A percentile compares a stretch with the other conserved stretches of the same genome.
Conservation (phyloP, 345 rosid genomes). For the Iberis pinnata region DNA sequence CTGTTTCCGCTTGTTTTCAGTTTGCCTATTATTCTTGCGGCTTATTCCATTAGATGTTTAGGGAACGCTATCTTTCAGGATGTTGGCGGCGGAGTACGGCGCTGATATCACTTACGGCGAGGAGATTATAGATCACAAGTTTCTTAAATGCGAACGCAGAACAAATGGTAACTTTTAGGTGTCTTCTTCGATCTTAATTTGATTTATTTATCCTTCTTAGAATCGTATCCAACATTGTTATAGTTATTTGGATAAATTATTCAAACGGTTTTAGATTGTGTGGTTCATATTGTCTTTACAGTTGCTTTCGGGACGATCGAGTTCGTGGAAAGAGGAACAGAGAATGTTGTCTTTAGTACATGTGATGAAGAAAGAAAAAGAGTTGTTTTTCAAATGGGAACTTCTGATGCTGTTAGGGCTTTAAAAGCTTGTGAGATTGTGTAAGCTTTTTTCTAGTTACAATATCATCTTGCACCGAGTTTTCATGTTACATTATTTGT, state of each 20-base stretch:
- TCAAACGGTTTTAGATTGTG: no score
- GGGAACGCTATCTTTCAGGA: constrained; percentile 78
- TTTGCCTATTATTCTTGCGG: background rate
- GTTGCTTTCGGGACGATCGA: constrained; percentile 55
- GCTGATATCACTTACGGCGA: constrained; percentile 90
- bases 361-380: constrained; percentile 52
- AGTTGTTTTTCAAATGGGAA: constrained; percentile 85
- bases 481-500: no score
- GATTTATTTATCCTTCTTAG: background rate
- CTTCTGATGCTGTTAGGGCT: constrained; percentile 93
- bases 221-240: no score
- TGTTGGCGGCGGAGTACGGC: constrained; percentile 79
- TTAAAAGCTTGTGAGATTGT: constrained; percentile 72
- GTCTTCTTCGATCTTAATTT: background rate
- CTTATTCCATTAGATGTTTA: constrained; percentile 20
- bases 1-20: background rate
- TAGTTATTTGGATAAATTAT: no score
- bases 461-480: no score
- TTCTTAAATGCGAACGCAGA: constrained; percentile 67
- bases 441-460: constrained; percentile 52
- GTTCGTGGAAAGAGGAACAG: constrained; percentile 85
- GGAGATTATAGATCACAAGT: constrained; percentile 79
- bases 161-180: constrained; percentile 63
- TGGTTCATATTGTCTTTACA: no score
- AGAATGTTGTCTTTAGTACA: constrained; percentile 72